phyloP scores from a whole-genome alignment of 192 early-diverging fungal species.

The Rhizophagus prolifer region DNA sequence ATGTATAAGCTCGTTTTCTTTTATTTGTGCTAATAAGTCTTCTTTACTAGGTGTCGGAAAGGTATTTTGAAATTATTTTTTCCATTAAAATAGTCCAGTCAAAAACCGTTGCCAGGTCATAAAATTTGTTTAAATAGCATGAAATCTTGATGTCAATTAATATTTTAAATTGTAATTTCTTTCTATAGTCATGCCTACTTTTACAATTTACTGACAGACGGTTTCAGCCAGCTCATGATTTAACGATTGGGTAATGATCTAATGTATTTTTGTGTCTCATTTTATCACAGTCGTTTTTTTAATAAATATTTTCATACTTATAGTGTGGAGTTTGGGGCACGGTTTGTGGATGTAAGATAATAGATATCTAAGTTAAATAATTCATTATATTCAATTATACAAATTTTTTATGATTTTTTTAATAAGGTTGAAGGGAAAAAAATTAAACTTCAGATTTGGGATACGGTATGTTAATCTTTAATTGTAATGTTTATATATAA shows the following conservation, averaged over 20 bases:
- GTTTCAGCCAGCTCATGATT: constrained; percentile 76
- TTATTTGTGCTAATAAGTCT: background rate
- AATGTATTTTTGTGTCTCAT: background rate
- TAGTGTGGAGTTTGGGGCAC: constrained; percentile 80
- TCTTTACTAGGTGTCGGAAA: constrained; percentile 69
- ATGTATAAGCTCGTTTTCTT: background rate
- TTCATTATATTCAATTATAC: too few relatives aligned
- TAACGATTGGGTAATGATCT: constrained; percentile 69
- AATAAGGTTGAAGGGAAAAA: constrained; percentile 68
- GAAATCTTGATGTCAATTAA: background rate
- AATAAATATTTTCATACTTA: constrained; percentile 8
- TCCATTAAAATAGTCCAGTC: background rate
- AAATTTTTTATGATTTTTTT: background rate
- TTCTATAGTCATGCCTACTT: constrained; percentile 65
- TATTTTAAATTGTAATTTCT: constrained; percentile 2
- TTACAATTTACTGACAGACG: constrained; percentile 82
- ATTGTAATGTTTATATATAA: background rate
- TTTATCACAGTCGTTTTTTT: background rate
- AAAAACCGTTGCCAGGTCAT: background rate
- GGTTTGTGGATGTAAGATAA: constrained; percentile 61
- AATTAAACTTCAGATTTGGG: constrained; percentile 95
- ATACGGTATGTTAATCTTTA: constrained; percentile 61
- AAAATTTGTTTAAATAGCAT: background rate
- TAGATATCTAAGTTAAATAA: constrained; percentile 1
- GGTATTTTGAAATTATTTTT: constrained; percentile 36